phyloP scores from a whole-genome alignment of 805 yeast species.

The Wickerhamomyces hampshirensis region DNA sequence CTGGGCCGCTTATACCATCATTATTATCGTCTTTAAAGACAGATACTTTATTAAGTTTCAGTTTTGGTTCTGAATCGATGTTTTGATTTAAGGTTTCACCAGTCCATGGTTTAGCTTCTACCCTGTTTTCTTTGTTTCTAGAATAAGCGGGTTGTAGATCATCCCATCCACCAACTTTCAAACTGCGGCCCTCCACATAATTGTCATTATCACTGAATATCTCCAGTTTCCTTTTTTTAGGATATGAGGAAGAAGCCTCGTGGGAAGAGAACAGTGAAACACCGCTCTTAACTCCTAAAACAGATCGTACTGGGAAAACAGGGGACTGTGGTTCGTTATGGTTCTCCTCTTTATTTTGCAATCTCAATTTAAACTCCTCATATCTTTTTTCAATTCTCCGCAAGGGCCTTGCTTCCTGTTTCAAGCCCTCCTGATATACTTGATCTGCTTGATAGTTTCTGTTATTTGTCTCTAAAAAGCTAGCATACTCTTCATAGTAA shows the following conservation, averaged over 20 bases:
- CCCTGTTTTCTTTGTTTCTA: constrained; percentile 60
- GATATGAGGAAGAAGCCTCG: constrained; percentile 5
- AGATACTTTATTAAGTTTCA: constrained; percentile 24
- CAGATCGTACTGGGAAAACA: constrained; percentile 28
- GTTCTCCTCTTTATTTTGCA: constrained; percentile 20
- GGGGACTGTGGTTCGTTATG: constrained; percentile 31
- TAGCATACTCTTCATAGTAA: constrained; percentile 78
- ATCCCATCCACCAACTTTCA: constrained; percentile 35
- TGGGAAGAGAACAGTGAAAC: constrained; percentile 13
- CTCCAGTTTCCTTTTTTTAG: constrained; percentile 16
- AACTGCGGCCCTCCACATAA: constrained; percentile 7
- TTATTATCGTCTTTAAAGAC: constrained; percentile 35
- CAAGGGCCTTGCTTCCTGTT: constrained; percentile 60
- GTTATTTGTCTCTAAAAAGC: constrained; percentile 47
- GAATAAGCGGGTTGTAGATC: constrained; percentile 43
- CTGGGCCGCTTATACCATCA: constrained; percentile 29
- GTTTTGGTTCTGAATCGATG: constrained; percentile 3
- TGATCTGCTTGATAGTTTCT: constrained; percentile 50
- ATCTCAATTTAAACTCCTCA: constrained; percentile 39
- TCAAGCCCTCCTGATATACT: constrained; percentile 56
- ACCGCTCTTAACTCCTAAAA: constrained; percentile 36
- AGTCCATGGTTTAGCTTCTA: constrained; percentile 53
- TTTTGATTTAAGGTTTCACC: constrained; percentile 55
- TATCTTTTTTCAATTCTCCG: constrained; percentile 39
- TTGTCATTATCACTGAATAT: constrained; percentile 16